A percentile compares a stretch with the other conserved stretches of the same genome.
Evolutionary conservation across 768 basidiomycete species (phyloP).

Genomic region (Chalciporus pseudorubinellus): DNA sequence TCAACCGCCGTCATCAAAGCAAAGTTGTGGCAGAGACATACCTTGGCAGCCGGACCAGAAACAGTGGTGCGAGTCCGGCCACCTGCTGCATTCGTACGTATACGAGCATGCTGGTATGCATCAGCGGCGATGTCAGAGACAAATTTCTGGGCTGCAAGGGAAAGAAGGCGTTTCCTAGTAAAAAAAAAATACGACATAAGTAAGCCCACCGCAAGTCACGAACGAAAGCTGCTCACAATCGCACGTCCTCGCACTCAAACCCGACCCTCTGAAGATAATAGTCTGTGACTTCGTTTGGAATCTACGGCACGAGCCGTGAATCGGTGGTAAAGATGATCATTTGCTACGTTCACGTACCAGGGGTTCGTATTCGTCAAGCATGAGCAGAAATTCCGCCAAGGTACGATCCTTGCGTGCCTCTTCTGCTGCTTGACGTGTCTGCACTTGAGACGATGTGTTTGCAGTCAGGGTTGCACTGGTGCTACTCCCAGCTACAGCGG

Average conservation of each 20-base stretch:
- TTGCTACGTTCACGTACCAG: conserved; percentile 52
- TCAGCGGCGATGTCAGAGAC: conserved; percentile 95
- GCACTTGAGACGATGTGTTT: conserved; percentile 30
- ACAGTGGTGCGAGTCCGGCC: conserved; percentile 62
- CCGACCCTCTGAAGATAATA: conserved; percentile 96
- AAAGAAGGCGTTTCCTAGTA: conserved; percentile 85
- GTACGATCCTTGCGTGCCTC: conserved; percentile 87
- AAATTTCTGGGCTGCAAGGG: conserved; percentile 96
- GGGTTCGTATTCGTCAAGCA: conserved; percentile 97
- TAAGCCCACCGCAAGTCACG: conserved; percentile 2
- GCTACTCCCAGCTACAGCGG: conserved; percentile 17
- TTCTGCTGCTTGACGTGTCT: conserved; percentile 70
- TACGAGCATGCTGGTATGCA: conserved; percentile 96
- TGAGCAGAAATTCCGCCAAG: conserved; percentile 88
- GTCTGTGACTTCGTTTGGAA: conserved; percentile 96
- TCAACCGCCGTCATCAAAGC: conserved; percentile 5
- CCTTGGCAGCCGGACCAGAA: conserved; percentile 61
- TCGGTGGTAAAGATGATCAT: not conserved
- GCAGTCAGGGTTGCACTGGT: conserved; percentile 19
- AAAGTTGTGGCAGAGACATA: conserved; percentile 29
- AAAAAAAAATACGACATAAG: conserved; percentile 2
- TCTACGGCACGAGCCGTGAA: conserved; percentile 45
- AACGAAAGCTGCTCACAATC: conserved; percentile 57
- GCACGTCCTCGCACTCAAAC: conserved; percentile 92
- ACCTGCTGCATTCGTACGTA: conserved; percentile 82